Conservation (phyloP, 805 yeast genomes). For the Candida rishiriensis region DNA sequence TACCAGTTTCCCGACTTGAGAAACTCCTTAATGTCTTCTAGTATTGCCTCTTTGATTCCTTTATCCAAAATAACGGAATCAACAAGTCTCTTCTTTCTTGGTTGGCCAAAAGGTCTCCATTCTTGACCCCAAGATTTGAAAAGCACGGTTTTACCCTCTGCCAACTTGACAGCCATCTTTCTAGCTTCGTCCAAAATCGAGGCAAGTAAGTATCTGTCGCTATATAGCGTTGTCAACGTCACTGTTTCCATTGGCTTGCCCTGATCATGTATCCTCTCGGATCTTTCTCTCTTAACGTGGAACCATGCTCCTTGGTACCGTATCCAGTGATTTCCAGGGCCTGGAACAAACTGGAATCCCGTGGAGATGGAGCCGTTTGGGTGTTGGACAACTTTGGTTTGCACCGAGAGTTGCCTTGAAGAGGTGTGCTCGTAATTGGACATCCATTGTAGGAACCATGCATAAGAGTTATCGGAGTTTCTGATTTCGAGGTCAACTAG, state of each 20-base stretch:
- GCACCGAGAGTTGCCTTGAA: slow-evolving; percentile 85
- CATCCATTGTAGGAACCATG: slow-evolving; percentile 98
- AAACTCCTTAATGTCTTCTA: slow-evolving; percentile 76
- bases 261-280: slow-evolving; percentile 81
- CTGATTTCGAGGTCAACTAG: slow-evolving; percentile 91
- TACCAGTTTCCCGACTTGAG: slow-evolving; percentile 84
- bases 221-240: slow-evolving; percentile 82
- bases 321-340: slow-evolving; percentile 92
- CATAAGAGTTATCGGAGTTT: slow-evolving; percentile 85
- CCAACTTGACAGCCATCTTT: slow-evolving; percentile 67
- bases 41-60: slow-evolving; percentile 62
- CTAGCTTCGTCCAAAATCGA: slow-evolving; percentile 78
- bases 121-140: slow-evolving; percentile 97
- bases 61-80: slow-evolving; percentile 83
- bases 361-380: slow-evolving; percentile 90
- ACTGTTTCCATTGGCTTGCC: slow-evolving; percentile 97
- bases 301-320: slow-evolving; percentile 83
- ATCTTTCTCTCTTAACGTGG: slow-evolving; percentile 84
- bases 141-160: slow-evolving; percentile 91
- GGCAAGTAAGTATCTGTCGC: slow-evolving; percentile 68
- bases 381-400: slow-evolving; percentile 81
- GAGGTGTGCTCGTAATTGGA: slow-evolving; percentile 68
- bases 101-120: slow-evolving; percentile 98
- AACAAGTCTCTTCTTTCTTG: slow-evolving; percentile 77
- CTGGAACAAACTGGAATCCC: slow-evolving; percentile 88